These are phyloP conservation scores for Ogataea nakhonphanomensis DNA, from an alignment of 805 yeast species.

Conservation along the genomic window DNA sequence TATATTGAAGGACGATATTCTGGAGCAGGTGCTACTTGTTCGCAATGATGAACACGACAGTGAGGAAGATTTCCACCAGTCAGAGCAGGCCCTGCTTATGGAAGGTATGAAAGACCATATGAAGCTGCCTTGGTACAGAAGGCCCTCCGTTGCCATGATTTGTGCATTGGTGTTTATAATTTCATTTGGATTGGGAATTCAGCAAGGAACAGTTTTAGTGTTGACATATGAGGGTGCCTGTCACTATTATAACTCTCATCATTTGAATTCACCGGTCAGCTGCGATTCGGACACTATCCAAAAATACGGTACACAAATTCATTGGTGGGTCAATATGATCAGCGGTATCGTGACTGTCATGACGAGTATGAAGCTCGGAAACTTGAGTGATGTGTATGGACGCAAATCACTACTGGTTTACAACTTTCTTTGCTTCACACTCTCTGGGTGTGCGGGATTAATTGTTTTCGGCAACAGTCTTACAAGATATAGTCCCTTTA, in stretches of 20 bases:
- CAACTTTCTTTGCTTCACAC: conserved; percentile 14
- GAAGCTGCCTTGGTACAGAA: conserved; percentile 46
- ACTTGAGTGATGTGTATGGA: conserved; percentile 62
- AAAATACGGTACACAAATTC: conserved; percentile 43
- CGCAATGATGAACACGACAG: not conserved
- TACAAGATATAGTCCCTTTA: conserved; percentile 29
- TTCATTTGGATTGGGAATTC: conserved; percentile 40
- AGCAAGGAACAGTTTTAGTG: conserved; percentile 37
- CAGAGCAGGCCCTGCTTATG: conserved; percentile 45
- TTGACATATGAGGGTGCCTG: conserved; percentile 40
- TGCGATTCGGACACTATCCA: conserved; percentile 44
- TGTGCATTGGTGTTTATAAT: conserved; percentile 40
- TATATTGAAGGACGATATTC: conserved; percentile 5
- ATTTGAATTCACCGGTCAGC: conserved; percentile 3
- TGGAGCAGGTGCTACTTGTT: conserved; percentile 6
- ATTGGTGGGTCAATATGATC: conserved; percentile 40
- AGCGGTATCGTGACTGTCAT: conserved; percentile 45
- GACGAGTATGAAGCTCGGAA: conserved; percentile 61
- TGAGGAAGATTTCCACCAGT: conserved; percentile 31
- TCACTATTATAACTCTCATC: conserved; percentile 24
- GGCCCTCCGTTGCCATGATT: conserved; percentile 56
- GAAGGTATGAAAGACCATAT: conserved; percentile 42
- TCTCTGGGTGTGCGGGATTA: conserved; percentile 15
- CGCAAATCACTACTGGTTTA: conserved; percentile 47
- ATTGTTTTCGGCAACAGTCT: conserved; percentile 24